A percentile compares a stretch with the other conserved stretches of the same genome.
These are phyloP conservation scores for Saccharum spontaneum DNA, from an alignment of 176 grass and related monocot species.

Conservation along the genomic window DNA sequence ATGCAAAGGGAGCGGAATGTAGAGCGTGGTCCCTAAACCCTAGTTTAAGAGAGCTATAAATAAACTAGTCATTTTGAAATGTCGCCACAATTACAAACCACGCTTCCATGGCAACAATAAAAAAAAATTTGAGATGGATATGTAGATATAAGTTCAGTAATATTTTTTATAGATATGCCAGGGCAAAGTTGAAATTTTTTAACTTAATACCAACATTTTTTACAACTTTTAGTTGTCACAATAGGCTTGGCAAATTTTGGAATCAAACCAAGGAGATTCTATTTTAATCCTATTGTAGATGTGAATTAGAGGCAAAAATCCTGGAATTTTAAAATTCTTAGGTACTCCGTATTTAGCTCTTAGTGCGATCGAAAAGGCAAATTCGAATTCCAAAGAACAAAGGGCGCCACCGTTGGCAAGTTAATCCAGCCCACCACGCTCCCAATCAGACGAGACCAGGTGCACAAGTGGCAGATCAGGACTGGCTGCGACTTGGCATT, in stretches of 20 bases:
- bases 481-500: conserved; percentile 49
- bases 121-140: neutral
- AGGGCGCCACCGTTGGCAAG: neutral
- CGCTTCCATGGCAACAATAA: neutral
- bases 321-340: neutral
- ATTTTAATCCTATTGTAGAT: too few relatives aligned
- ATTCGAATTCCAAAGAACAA: neutral
- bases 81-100: neutral
- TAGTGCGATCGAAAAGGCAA: conserved; percentile 28
- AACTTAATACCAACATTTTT: too few relatives aligned
- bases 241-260: too few relatives aligned
- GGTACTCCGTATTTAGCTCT: conserved; percentile 2
- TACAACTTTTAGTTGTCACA: too few relatives aligned
- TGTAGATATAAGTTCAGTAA: neutral
- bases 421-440: conserved; percentile 25
- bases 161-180: neutral
- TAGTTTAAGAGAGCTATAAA: neutral
- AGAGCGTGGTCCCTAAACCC: too few relatives aligned
- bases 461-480: neutral
- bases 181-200: neutral
- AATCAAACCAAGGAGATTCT: too few relatives aligned
- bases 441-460: conserved; percentile 1
- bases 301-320: neutral
- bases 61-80: neutral
- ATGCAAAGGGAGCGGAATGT: neutral